Percentiles rank a stretch among this genome's conserved stretches.
Conservation (phyloP, 208 protist genomes). For the Acanthamoeba triangularis region DNA sequence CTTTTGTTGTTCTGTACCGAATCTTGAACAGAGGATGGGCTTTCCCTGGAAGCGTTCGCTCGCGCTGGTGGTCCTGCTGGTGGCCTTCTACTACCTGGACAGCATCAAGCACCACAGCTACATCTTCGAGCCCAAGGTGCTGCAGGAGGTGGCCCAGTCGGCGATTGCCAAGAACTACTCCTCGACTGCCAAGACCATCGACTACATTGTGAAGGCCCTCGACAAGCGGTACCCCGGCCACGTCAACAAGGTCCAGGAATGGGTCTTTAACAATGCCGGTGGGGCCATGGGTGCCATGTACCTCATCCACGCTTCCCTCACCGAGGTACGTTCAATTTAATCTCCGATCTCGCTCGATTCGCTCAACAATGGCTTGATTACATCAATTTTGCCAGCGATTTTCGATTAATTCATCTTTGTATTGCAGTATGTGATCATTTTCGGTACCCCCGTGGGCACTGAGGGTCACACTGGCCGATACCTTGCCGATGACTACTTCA, state of each 20-base stretch:
- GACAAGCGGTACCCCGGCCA: slow-evolving; percentile 77
- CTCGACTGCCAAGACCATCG: slow-evolving; percentile 33
- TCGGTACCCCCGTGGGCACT: slow-evolving; percentile 82
- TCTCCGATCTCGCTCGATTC: background rate
- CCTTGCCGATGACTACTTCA: slow-evolving; percentile 85
- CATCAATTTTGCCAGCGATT: background rate
- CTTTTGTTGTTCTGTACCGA: too few relatives aligned
- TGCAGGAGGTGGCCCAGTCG: slow-evolving; percentile 74
- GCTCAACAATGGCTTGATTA: background rate
- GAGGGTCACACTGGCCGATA: slow-evolving; percentile 83
- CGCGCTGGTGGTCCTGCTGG: slow-evolving; percentile 29
- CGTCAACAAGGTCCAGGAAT: slow-evolving; percentile 80
- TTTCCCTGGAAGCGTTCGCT: slow-evolving; percentile 1
- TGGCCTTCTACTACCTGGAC: slow-evolving; percentile 53
- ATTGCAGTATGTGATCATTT: slow-evolving; percentile 84
- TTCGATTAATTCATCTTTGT: background rate
- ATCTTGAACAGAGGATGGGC: background rate
- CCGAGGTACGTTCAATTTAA: slow-evolving; percentile 67
- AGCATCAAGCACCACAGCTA: slow-evolving; percentile 39
- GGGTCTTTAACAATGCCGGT: slow-evolving; percentile 84
- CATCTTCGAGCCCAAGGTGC: slow-evolving; percentile 78
- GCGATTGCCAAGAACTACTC: slow-evolving; percentile 64
- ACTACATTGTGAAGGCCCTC: slow-evolving; percentile 70
- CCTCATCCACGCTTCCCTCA: slow-evolving; percentile 82
- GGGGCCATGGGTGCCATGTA: slow-evolving; percentile 84